A percentile compares a stretch with the other conserved stretches of the same genome.
These are phyloP conservation scores for Plasmopara viticola DNA, from an alignment of 352 stramenopile species.

Conservation along the genomic window DNA sequence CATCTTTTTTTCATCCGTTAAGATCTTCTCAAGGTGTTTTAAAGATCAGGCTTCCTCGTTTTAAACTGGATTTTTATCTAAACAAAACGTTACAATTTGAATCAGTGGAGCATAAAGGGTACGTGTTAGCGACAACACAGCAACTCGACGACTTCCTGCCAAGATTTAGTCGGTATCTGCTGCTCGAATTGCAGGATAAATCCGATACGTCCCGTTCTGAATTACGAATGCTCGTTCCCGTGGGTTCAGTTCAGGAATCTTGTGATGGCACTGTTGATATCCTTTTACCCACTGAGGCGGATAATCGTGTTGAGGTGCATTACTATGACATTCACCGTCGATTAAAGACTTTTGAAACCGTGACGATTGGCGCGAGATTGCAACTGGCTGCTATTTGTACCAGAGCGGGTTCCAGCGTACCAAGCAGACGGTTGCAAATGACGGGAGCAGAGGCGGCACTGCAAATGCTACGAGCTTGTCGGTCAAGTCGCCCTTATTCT, in stretches of 20 bases:
- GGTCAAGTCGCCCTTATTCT: constrained; percentile 28
- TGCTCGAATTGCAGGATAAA: constrained; percentile 19
- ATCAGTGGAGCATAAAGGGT: constrained; percentile 40
- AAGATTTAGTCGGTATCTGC: constrained; percentile 35
- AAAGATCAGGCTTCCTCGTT: constrained; percentile 40
- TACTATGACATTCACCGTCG: constrained; percentile 37
- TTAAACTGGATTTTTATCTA: constrained; percentile 36
- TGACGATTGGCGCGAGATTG: constrained; percentile 35
- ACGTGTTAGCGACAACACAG: constrained; percentile 27
- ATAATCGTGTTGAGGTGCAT: constrained; percentile 14
- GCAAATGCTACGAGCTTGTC: constrained; percentile 34
- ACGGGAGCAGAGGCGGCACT: constrained; percentile 40
- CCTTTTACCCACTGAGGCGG: constrained; percentile 2
- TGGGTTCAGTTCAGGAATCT: constrained; percentile 20
- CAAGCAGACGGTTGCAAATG: constrained; percentile 33
- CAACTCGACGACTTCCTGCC: constrained; percentile 39
- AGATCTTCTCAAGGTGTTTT: constrained; percentile 9
- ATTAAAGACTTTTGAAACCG: constrained; percentile 28
- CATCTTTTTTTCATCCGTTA: constrained; percentile 30
- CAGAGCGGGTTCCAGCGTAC: constrained; percentile 22
- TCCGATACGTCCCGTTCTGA: constrained; percentile 13
- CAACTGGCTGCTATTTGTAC: constrained; percentile 37
- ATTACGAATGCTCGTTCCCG: constrained; percentile 28
- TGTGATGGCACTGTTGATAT: constrained; percentile 20
- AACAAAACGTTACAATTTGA: constrained; percentile 16